Base-by-base conservation (phyloP, 768 basidiomycete genomes). In the Hericium coralloides region DNA sequence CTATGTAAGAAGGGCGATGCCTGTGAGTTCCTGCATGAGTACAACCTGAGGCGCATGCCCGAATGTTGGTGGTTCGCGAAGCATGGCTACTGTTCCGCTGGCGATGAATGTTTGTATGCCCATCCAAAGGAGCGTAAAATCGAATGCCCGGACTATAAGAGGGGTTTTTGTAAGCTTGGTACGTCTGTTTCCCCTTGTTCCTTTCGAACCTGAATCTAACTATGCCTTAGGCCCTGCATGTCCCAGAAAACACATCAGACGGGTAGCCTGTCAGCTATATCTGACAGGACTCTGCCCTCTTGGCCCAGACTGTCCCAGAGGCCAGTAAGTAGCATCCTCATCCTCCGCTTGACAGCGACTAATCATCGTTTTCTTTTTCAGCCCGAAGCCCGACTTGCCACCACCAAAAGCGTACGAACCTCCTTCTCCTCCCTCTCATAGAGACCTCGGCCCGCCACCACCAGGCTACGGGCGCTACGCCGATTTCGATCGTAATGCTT, bases 21-120 rank as follows among this genome's bases (percentile, higher is more conserved):
- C 23, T 99, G 97, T 74, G 97, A 98, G 74, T 99, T 98, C 71
- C 79, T 98, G 68, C 97, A 99, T 73, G 97, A 98, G 74, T 99
- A 98, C 76, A 97, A 98, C 69, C 79, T 99, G 52, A 76, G 97
- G 58, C 87, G 92, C 59, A 98, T 98, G 95, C 97, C 97, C 6
- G 92, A 98, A 69, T 98, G 97, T 66, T 97, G 93, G 87, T 98
- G 94, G 94, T 98, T 85, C 70, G 92, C 92, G 53, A 97, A 95
- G 70, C 95, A 93, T 66, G 97, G 97, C 15, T 98, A 94, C 71
- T 98, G 97, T 70, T 91, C 92, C 23, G 87, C 94, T 18, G 95
- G 97, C 56, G 94, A 95, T 64, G 95, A 98, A 71, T 99, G 97
- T 69, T 76, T 99, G 63, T 99, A 98, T 69, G 91, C 92, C 15